Base-by-base conservation (phyloP, 176 grass and related monocot species). In the Oryza coarctata region DNA sequence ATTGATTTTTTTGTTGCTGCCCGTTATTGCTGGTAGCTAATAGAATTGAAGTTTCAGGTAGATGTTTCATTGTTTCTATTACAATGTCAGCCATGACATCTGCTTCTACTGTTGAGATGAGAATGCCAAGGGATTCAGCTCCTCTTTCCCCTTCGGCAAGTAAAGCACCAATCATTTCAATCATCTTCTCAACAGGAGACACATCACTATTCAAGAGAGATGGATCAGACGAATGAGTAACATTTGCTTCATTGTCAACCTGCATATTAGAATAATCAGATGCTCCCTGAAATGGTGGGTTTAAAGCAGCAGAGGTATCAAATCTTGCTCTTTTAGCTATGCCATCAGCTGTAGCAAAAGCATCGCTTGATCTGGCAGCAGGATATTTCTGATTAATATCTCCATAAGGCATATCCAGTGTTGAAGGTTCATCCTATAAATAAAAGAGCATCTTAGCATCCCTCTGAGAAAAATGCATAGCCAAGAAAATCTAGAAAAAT, bases 1-100 rank as follows among this genome's bases (percentile, higher is more conserved):
- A 77, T 31, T 90, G 80, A 58, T 82, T 78, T 50, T 77, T 78
- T 70, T 31, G 43, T 73, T 81, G 78, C 29, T 35, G 81, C 5
- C 30, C 85, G 80, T 70, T 50, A 18, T 89, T 86, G 33, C 79
- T 69, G 50, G 32, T 65, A 68, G 87, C 35, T 65, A 68, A 75
- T 62, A 40, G 58, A 29, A 73, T 67, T 38, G 76, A 65, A 26
- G 41, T 44, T 64, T 87, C 76, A 13, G 85, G 89, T 74, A 99
- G 80, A 88, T 96, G 93, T 86, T 94, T 92, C 97, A 99, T 99
- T 77, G 93, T 99, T 91, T 99, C 97, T 83, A 99, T 96, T 70
- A 99, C 97, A 91, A 99, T 99, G 87, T 99, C 97, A 79, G 97
- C 97, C 89, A 99, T 83, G 70, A 99, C 88, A 41, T 99, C 97